Evolutionary conservation across 148 eudicot genomes (phyloP), one percentile per base, ranked within the genome.

Genomic region (Arbutus unedo): DNA sequence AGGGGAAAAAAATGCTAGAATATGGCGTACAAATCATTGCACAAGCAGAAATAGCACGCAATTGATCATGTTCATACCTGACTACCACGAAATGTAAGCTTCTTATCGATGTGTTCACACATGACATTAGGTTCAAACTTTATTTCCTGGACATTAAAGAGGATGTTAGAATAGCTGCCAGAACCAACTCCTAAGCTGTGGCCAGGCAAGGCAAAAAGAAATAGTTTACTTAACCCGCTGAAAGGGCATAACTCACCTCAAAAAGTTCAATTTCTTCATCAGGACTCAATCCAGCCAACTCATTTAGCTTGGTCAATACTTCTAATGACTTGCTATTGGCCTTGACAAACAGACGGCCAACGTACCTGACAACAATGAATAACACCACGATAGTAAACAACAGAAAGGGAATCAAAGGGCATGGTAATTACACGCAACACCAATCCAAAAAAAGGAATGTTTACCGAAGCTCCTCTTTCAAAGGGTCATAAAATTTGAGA

Each of bases 101-200:
- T 89, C 86, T 86, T 91, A 66, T 96, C 98, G 75, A 96, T 90
- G 64, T 87, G 93, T 82, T 93, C 99, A 85, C 99, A 96, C 98
- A 96, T 94, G 84, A 96, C 93, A 88, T 44, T 62, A 21, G 99
- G 99, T 81, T 96, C 99, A 84, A 92, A 96, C 83, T 96, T 96
- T 59, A 96, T 93, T 87, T 96, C 99, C 99, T 96, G 86, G 48
- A 83, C 62, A 81, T 64, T 49, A 75, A 80, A 75, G 68, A 73
- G 83, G 80, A 70, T 44, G 10, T 21, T 59, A 81, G 48, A 64
- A 47, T 76, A 25, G 54, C 47, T 43, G 45, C 77, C 19, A 3
- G n/a, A 41, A 74, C 16, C 19, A 70, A 19, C 62, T 25, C 16
- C n/a, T n/a, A 19, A 49, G 38, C 57, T 48, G 83, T 55, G 50